phyloP scores from a whole-genome alignment of 108 stramenopile genomes.

The Discostella stelligeroides region DNA sequence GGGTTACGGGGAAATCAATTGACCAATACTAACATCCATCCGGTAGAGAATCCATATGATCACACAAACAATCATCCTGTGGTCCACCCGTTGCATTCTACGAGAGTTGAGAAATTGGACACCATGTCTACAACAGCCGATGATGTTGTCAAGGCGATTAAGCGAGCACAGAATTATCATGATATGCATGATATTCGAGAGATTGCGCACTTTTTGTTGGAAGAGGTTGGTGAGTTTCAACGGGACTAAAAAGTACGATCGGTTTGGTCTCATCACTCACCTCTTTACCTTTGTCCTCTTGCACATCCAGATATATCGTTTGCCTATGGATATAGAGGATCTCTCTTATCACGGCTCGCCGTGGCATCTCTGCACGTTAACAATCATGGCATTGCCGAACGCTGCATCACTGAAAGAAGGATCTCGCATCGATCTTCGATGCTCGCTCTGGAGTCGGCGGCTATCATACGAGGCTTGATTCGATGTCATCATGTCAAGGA shows the following conservation, averaged over 20 bases:
- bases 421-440: constrained; percentile 59
- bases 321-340: constrained; percentile 80
- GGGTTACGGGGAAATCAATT: constrained; percentile 14
- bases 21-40: constrained; percentile 14
- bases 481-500: constrained; percentile 67
- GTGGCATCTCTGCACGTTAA: constrained; percentile 78
- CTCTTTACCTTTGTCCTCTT: background rate
- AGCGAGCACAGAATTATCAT: constrained; percentile 79
- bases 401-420: constrained; percentile 67
- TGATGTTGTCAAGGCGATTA: constrained; percentile 71
- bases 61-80: background rate
- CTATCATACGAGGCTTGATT: constrained; percentile 74
- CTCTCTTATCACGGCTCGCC: constrained; percentile 76
- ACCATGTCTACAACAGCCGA: constrained; percentile 57
- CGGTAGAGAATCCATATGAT: background rate
- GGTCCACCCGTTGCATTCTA: constrained; percentile 55
- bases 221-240: constrained; percentile 56
- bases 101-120: constrained; percentile 50
- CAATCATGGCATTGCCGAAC: constrained; percentile 64
- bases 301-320: constrained; percentile 28
- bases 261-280: background rate
- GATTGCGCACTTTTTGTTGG: constrained; percentile 76
- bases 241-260: background rate
- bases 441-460: constrained; percentile 78
- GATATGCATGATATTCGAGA: constrained; percentile 66